A percentile compares a stretch with the other conserved stretches of the same genome.
These are phyloP conservation scores for Penicillium salamii DNA, from an alignment of 495 filamentous ascomycete species.

Conservation along the genomic window DNA sequence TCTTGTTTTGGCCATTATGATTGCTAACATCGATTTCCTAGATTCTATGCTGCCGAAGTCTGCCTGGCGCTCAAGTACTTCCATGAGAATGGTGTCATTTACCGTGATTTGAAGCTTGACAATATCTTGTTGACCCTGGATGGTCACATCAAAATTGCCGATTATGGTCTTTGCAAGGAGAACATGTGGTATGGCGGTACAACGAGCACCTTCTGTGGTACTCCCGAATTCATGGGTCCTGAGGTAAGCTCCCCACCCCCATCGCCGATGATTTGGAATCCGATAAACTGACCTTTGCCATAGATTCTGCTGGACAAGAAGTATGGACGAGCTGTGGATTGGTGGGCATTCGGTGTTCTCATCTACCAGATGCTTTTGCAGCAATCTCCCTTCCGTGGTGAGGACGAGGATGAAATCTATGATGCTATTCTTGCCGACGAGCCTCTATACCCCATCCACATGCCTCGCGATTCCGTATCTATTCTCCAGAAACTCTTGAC, in stretches of 20 bases:
- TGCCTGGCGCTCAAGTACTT: slow-evolving; percentile 98
- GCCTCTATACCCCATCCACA: slow-evolving; percentile 96
- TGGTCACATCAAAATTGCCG: slow-evolving; percentile 97
- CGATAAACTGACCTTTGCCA: slow-evolving; percentile 14
- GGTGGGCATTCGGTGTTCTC: slow-evolving; percentile 99
- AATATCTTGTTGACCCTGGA: slow-evolving; percentile 96
- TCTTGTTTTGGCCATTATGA: neutral
- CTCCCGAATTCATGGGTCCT: slow-evolving; percentile 98
- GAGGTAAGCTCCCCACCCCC: slow-evolving; percentile 59
- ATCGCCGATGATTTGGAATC: neutral
- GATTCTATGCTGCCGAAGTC: slow-evolving; percentile 97
- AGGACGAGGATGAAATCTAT: slow-evolving; percentile 99
- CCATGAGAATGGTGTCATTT: slow-evolving; percentile 99
- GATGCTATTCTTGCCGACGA: slow-evolving; percentile 98
- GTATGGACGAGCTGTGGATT: slow-evolving; percentile 97
- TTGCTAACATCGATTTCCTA: slow-evolving; percentile 30
- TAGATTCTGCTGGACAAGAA: slow-evolving; percentile 98
- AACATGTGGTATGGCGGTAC: slow-evolving; percentile 99
- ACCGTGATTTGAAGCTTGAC: slow-evolving; percentile 98
- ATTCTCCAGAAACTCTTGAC: slow-evolving; percentile 97
- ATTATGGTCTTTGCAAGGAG: slow-evolving; percentile 99
- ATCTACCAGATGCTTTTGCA: slow-evolving; percentile 99
- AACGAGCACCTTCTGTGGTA: slow-evolving; percentile 98
- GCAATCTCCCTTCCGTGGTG: slow-evolving; percentile 97
- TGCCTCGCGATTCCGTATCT: slow-evolving; percentile 96